Conservation (phyloP, 164 flowering plant species). For the Taxillus chinensis region DNA sequence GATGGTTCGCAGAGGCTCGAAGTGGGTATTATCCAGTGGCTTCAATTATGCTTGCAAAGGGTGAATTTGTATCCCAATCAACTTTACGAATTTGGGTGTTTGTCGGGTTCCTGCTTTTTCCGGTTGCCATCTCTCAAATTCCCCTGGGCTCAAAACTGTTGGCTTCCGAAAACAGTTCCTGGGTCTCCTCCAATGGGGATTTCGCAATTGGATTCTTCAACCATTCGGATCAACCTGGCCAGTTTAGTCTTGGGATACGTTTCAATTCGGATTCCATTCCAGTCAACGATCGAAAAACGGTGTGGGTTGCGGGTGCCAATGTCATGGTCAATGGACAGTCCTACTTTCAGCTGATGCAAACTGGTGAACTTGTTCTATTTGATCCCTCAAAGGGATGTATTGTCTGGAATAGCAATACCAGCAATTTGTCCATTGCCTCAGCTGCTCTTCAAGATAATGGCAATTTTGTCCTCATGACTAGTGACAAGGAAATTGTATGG, state of each 20-base stretch:
- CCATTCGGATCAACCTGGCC: slow-evolving; percentile 27
- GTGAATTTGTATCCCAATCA: neutral
- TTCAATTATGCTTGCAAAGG: slow-evolving; percentile 21
- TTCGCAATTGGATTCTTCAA: slow-evolving; percentile 63
- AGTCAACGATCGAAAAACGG: slow-evolving; percentile 22
- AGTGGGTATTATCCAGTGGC: slow-evolving; percentile 4
- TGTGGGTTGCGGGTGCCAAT: slow-evolving; percentile 69
- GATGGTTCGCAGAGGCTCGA: neutral
- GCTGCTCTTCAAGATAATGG: slow-evolving; percentile 56
- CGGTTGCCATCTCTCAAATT: slow-evolving; percentile 28
- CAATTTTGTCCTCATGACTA: slow-evolving; percentile 42
- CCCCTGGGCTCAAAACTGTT: slow-evolving; percentile 43
- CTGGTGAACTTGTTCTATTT: slow-evolving; percentile 50
- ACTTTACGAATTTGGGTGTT: slow-evolving; percentile 13
- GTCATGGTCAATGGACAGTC: slow-evolving; percentile 31
- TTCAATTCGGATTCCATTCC: slow-evolving; percentile 48
- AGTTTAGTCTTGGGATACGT: slow-evolving; percentile 40
- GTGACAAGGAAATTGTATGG: slow-evolving; percentile 36
- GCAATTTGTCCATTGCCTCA: slow-evolving; percentile 33
- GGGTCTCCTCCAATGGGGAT: slow-evolving; percentile 61
- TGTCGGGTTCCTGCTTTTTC: slow-evolving; percentile 16
- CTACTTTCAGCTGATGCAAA: slow-evolving; percentile 32
- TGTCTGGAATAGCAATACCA: slow-evolving; percentile 49
- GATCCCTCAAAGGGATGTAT: slow-evolving; percentile 27
- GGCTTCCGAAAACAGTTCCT: slow-evolving; percentile 29